Percentiles rank a stretch among this genome's conserved stretches.
Evolutionary conservation across 1,284 basidiomycete genomes (phyloP).

Genomic region (Cystobasidium sp.): DNA sequence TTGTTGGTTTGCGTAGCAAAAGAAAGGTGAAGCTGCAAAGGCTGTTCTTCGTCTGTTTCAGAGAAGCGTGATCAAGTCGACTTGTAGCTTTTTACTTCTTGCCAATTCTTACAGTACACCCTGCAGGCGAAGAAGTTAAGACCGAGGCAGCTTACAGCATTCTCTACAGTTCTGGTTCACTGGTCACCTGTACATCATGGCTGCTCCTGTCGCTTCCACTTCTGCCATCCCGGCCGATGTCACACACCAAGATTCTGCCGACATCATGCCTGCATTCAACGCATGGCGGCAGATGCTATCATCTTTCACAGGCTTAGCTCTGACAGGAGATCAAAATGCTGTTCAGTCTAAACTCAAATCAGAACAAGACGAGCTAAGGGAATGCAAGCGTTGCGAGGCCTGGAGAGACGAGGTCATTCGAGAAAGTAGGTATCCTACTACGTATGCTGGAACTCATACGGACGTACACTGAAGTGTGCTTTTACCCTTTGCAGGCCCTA

Average conservation of each 20-base stretch:
- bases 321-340: constrained; percentile 55
- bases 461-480: not conserved
- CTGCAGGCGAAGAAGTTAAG: too few species aligned
- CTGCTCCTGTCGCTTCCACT: constrained; percentile 12
- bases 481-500: constrained; percentile 66
- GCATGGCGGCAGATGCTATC: constrained; percentile 25
- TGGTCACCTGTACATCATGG: not conserved
- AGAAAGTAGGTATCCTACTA: constrained; percentile 54
- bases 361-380: constrained; percentile 53
- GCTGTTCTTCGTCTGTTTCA: too few species aligned
- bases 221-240: not conserved
- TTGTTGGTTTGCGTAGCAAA: not conserved
- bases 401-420: constrained; percentile 60
- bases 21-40: too few species aligned
- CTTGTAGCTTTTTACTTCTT: not conserved
- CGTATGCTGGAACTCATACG: not conserved
- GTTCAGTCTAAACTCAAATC: constrained; percentile 49
- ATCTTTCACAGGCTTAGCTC: constrained; percentile 55
- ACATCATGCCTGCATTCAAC: constrained; percentile 33
- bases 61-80: not conserved
- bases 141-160: too few species aligned
- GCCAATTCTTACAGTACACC: not conserved
- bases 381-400: constrained; percentile 61
- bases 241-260: constrained; percentile 22
- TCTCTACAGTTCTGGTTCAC: too few species aligned